These are phyloP conservation scores for Fusarium coicis DNA, from an alignment of 2,329 filamentous ascomycete species.

Conservation along the genomic window DNA sequence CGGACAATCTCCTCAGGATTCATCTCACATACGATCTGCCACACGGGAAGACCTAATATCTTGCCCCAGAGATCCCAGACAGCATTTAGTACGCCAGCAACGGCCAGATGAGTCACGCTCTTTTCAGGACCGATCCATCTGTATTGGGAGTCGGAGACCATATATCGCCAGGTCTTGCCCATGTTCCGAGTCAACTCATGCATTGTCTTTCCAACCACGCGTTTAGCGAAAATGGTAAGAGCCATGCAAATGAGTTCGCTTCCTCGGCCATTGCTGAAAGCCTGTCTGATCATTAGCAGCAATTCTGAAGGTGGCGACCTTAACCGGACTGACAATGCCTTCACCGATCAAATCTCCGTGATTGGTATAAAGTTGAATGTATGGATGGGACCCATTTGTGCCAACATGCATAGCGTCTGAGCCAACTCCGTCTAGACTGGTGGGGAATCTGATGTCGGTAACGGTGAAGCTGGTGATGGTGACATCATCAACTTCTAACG, in stretches of 20 bases:
- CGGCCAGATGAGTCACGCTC: not conserved
- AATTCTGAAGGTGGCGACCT: fast-evolving
- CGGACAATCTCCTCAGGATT: not conserved
- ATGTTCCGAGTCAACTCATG: not conserved
- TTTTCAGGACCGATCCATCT: not conserved
- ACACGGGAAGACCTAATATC: not conserved
- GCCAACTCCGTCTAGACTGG: not conserved
- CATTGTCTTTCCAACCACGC: not conserved
- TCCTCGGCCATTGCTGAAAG: not conserved
- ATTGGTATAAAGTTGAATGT: not conserved
- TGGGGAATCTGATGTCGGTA: not conserved
- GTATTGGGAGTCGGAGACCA: not conserved
- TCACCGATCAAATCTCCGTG: not conserved
- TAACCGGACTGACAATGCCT: not conserved
- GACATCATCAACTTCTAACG: not conserved
- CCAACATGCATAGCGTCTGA: not conserved
- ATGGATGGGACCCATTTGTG: not conserved
- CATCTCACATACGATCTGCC: not conserved
- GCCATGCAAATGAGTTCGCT: not conserved
- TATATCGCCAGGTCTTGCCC: not conserved
- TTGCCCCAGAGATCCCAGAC: not conserved
- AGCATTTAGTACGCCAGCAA: not conserved
- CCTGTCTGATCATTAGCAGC: not conserved
- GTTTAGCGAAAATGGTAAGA: not conserved
- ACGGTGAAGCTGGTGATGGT: not conserved